Evolutionary conservation across 768 basidiomycete genomes (phyloP), one percentile per base, ranked within the genome.

Genomic region (Gymnopilus dilepis): DNA sequence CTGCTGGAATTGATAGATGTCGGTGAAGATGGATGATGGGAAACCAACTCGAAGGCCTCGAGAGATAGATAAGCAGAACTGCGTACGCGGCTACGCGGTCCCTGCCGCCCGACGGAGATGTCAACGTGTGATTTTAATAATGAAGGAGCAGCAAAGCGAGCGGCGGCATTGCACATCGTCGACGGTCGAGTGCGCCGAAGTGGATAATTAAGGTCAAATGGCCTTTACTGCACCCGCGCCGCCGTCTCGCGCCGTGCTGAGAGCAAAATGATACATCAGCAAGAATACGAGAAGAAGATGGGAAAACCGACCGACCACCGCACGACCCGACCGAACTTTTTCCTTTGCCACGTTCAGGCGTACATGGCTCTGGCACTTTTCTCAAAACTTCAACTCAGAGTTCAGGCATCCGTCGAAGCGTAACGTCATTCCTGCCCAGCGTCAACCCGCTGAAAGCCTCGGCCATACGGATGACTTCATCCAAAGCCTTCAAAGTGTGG

Each of bases 381-480:
- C n/a, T n/a, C n/a, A 15, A 31, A 33, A 26, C 28, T 19, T 47
- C 60, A n/a, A n/a, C n/a, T n/a, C n/a, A 48, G 56, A 69, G 43
- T 77, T 72, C 48, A 40, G 31, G 59, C 75, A 38, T 69, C 62
- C 47, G 73, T 56, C 51, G 66, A 38, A 65, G 60, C 37, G 42
- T 34, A 55, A 69, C 38, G 38, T 54, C 21, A 56, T 73, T 65
- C 13, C 56, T 61, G 9, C 70, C 71, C 22, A 72, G 60, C 9
- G 66, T 63, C 43, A 72, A 55, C 3, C 60, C 54, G 37, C 65
- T 65, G 38, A 50, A 43, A 24, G 60, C 65, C 57, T 70, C 71
- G 8, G 70, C 70, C 59, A 72, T 66, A 22, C 59, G 63, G 52
- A 67, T 53, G 12, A 72, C 56, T 37, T 72, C 70, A 22, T 66